Conservation (phyloP, 2,329 filamentous ascomycete species). For the Calonectria multiphialidica region DNA sequence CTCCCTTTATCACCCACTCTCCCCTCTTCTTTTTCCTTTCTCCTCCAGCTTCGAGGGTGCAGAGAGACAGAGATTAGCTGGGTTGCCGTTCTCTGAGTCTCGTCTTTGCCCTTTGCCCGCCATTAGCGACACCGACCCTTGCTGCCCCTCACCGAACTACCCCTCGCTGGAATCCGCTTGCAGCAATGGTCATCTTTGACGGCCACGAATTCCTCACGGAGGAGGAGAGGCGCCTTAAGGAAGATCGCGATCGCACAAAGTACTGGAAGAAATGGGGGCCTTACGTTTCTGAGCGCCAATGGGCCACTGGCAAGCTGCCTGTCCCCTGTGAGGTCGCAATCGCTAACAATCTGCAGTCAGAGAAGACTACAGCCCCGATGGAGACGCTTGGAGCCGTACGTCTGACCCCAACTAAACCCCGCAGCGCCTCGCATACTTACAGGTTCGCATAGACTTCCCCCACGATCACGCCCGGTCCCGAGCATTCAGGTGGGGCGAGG, state of each 20-base stretch:
- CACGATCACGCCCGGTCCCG: conserved; percentile 92
- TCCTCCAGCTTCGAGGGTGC: conserved; percentile 4
- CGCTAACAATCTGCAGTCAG: conserved; percentile 66
- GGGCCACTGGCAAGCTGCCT: conserved; percentile 82
- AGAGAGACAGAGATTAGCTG: conserved; percentile 1
- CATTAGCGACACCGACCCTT: conserved; percentile 19
- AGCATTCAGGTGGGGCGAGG: conserved; percentile 95
- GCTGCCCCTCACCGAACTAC: not conserved
- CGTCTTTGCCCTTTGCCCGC: not conserved
- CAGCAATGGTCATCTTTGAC: conserved; percentile 87
- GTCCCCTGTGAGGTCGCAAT: conserved; percentile 22
- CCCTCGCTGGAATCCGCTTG: conserved; percentile 25
- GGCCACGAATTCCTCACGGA: conserved; percentile 87
- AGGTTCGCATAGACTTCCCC: conserved; percentile 79
- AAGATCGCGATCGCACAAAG: conserved; percentile 84
- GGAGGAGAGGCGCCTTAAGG: conserved; percentile 90
- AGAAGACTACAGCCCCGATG: conserved; percentile 91
- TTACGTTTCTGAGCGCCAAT: conserved; percentile 93
- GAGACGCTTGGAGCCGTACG: conserved; percentile 96
- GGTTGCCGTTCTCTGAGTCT: not conserved
- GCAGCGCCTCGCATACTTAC: conserved; percentile 29
- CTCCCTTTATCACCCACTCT: conserved; percentile 11
- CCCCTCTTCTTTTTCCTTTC: conserved; percentile 17
- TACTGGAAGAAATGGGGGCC: conserved; percentile 99
- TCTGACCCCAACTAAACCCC: conserved; percentile 41